phyloP scores from a whole-genome alignment of 2,329 filamentous ascomycete genomes.

The Ophiostoma pallidulum region DNA sequence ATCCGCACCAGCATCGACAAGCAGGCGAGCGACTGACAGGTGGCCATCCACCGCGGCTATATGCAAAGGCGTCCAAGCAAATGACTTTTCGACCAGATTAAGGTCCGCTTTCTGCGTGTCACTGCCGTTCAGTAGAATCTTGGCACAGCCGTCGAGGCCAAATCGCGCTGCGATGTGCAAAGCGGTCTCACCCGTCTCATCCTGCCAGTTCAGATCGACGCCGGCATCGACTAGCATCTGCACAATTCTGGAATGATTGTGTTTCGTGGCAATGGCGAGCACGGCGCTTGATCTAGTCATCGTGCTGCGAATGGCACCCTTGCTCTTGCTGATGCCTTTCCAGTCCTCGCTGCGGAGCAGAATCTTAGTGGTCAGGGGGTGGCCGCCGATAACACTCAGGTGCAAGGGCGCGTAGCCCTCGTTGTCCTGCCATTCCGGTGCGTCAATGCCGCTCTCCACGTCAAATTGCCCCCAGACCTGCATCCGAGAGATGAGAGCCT shows the following conservation, averaged over 20 bases:
- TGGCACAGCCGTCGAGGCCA: conserved; percentile 72
- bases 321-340: conserved; percentile 53
- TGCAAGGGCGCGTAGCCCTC: conserved; percentile 89
- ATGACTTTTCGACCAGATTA: conserved; percentile 63
- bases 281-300: conserved; percentile 81
- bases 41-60: conserved; percentile 87
- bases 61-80: conserved; percentile 92
- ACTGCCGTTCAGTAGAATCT: conserved; percentile 62
- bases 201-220: conserved; percentile 88
- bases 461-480: conserved; percentile 83
- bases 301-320: conserved; percentile 54
- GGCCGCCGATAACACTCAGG: conserved; percentile 83
- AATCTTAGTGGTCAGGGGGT: conserved; percentile 73
- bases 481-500: conserved; percentile 80
- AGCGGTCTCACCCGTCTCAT: conserved; percentile 82
- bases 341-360: conserved; percentile 74
- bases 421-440: conserved; percentile 78
- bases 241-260: conserved; percentile 77
- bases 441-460: conserved; percentile 76
- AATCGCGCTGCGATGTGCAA: conserved; percentile 86
- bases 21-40: conserved; percentile 60
- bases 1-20: conserved; percentile 71
- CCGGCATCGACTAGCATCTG: conserved; percentile 80
- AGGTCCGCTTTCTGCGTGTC: conserved; percentile 55
- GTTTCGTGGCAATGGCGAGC: conserved; percentile 76